Evolutionary conservation across 2,329 filamentous ascomycete species (phyloP).

Genomic region (Xylariaceae sp.): DNA sequence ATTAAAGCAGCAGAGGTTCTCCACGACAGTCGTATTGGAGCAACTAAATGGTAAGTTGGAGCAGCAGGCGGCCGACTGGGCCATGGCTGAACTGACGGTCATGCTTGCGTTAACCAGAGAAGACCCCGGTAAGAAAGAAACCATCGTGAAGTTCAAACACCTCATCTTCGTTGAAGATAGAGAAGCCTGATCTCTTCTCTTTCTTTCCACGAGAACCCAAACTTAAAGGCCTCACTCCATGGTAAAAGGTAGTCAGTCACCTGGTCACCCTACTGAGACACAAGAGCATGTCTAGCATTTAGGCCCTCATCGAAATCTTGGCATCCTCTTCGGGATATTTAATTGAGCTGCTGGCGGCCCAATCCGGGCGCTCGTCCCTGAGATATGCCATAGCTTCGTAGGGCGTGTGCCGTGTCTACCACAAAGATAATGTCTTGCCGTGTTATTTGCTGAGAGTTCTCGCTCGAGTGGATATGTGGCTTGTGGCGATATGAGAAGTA

Average conservation of each 20-base stretch:
- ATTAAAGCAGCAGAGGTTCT: conserved; percentile 69
- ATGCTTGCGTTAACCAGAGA: conserved; percentile 8
- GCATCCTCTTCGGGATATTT: neutral
- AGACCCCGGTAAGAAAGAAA: neutral
- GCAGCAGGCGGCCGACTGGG: conserved; percentile 9
- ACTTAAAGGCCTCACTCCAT: neutral
- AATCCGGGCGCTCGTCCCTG: neutral
- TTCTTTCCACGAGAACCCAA: neutral
- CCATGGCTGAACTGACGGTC: conserved; percentile 10
- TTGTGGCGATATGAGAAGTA: neutral
- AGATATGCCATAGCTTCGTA: neutral
- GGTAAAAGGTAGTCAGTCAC: neutral
- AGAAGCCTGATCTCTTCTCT: neutral
- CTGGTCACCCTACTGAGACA: too few species aligned
- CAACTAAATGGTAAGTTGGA: conserved; percentile 18
- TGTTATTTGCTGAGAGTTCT: neutral
- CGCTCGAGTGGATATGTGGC: neutral
- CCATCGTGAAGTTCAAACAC: neutral
- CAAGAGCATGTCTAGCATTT: neutral
- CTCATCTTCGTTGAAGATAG: too few species aligned
- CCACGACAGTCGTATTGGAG: conserved; percentile 24
- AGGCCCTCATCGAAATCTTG: neutral
- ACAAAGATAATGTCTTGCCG: neutral
- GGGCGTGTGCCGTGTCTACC: neutral
- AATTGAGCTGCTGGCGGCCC: neutral